Conservation (phyloP, 2,329 filamentous ascomycete genomes). For the Exophiala calicioides region DNA sequence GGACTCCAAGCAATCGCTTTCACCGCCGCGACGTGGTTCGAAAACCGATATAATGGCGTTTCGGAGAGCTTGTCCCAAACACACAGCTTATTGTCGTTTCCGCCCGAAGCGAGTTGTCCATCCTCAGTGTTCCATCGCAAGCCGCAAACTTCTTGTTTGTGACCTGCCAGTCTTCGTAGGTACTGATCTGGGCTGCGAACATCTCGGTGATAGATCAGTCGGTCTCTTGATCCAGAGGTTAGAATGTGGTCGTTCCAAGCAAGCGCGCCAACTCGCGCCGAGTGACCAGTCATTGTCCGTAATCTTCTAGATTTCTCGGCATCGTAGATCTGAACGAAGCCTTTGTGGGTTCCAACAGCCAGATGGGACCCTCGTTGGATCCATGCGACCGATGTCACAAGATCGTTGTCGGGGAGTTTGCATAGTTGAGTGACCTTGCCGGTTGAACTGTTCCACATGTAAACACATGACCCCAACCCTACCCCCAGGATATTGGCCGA, state of each 20-base stretch:
- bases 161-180: constrained; percentile 80
- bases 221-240: constrained; percentile 90
- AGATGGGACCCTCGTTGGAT: constrained; percentile 96
- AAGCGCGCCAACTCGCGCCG: constrained; percentile 84
- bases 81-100: constrained; percentile 98
- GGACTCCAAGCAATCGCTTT: constrained; percentile 98
- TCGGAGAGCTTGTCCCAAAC: constrained; percentile 97
- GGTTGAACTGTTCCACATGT: constrained; percentile 95
- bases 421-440: constrained; percentile 93
- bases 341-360: constrained; percentile 91
- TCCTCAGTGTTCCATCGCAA: constrained; percentile 97
- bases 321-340: constrained; percentile 96
- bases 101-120: constrained; percentile 88
- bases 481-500: constrained; percentile 93
- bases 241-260: constrained; percentile 99
- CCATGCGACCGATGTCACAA: constrained; percentile 95
- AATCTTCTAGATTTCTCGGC: constrained; percentile 81
- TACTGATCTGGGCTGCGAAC: constrained; percentile 91
- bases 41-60: constrained; percentile 88
- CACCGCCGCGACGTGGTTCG: constrained; percentile 91
- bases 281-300: constrained; percentile 96
- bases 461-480: constrained; percentile 87
- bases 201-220: constrained; percentile 91
- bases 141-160: constrained; percentile 98
- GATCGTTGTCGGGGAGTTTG: constrained; percentile 80